Base-by-base conservation (phyloP, 78 protist genomes). In the Monocercomonoides exilis region DNA sequence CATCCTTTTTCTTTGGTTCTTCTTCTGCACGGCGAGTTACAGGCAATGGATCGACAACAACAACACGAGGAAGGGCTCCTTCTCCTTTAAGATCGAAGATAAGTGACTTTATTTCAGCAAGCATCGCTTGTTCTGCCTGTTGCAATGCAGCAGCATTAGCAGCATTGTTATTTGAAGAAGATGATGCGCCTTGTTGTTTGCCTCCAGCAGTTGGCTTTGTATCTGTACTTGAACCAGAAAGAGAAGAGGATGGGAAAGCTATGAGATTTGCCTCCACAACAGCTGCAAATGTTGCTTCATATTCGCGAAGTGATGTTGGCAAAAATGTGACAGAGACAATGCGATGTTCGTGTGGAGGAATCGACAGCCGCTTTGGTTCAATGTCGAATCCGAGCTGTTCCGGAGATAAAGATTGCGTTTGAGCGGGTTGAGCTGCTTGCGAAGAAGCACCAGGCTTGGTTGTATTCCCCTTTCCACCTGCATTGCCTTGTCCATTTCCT, bases 51-150 rank as follows among this genome's bases (percentile, higher is more conserved):
- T 54, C 21, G 70, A 21, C 45, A 33, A 91, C 43, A 3, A 41
- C 0, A 44, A 92, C 87, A 36, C 90, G 89, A 34, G 96, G 94
- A 77, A 94, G 85, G 29, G 92, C 87, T 2, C 94, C 96, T 29
- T 92, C 94, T 11, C 93, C 96, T 0, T 90, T 38, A 34, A 94
- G 11, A 11, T 88, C 92, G 41, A 94, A 92, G 3, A 32, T 0
- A 45, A 94, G 87, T 36, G 0, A 4, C 33, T n/a, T 36, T 35
- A 90, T 86, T 54, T n/a, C 1, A 3, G 80, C 85, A 46, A 84
- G 89, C 34, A 64, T 82, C 11, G 93, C 92, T 0, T 0, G 81
- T 29, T 54, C 70, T 54, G 70, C 11, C 70, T 54, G 11, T 54
- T 11, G 38, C 38, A 21, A 21, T 54, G 70, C 70, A 54, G 70